Base-by-base conservation (phyloP, 306 rosid genomes). In the Trifolium fragiferum region DNA sequence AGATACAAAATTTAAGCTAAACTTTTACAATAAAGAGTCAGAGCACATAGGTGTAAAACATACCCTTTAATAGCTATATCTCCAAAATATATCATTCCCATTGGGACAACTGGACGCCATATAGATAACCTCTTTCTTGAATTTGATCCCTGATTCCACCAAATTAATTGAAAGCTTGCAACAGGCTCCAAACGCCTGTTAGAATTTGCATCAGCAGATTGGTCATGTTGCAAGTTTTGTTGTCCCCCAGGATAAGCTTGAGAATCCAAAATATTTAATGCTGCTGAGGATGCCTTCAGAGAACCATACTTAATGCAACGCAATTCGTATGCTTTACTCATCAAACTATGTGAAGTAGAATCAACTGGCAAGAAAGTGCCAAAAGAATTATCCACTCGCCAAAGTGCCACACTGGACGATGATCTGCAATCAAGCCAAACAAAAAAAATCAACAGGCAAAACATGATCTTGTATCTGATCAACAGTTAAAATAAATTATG, bases 331-430 rank as follows among this genome's bases (percentile, higher is more conserved):
- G 96, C 85, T 86, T 67, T 83, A 73, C 89, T 88, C 72, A 58
- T 85, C 75, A 86, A 86, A 73, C 62, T 43, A 76, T 35, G 89
- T 20, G 80, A 75, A 60, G 74, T 61, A 41, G 90, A 88, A 81
- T 85, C 96, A 65, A 85, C 97, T 12, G 97, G 96, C 89, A 94
- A 84, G 83, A 94, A 94, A 82, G 96, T 88, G 51, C 98, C 96
- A 78, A 90, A 80, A 73, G 95, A 89, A 81, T 90, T 94, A 80
- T 91, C 93, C 75, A 90, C 95, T 7, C 98, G 93, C 96, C 97
- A 94, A 80, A 94, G 88, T 69, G 95, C 85, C 74, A 87, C 76
- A 76, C 82, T 65, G 61, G 87, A 78, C 57, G 71, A 70, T 46
- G 67, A 76, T 79, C 98, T 91, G 91, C 90, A 84, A 64, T 75